Conservation (phyloP, 768 basidiomycete genomes). For the Xanthoconium stramineum region DNA sequence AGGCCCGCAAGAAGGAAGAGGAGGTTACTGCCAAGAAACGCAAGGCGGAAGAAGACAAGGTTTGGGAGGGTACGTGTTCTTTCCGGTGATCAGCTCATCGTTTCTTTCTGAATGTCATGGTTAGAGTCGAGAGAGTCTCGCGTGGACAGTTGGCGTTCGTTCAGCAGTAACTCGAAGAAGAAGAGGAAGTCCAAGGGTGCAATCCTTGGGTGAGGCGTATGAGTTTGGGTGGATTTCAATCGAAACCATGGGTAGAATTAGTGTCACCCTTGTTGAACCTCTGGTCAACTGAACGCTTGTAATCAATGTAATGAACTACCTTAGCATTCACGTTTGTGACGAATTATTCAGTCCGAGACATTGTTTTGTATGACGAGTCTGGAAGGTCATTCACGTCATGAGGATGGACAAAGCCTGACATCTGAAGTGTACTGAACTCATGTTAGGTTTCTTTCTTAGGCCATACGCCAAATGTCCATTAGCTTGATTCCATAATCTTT, state of each 20-base stretch:
- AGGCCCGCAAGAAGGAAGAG: slow-evolving; percentile 91
- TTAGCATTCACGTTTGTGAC: neutral
- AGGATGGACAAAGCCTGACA: too few species aligned
- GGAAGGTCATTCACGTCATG: too few species aligned
- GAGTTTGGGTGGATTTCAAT: neutral
- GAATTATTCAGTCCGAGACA: neutral
- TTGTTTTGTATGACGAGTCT: neutral
- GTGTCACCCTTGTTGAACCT: slow-evolving; percentile 11
- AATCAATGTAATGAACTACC: slow-evolving; percentile 8
- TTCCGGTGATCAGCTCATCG: neutral
- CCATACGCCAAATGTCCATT: too few species aligned
- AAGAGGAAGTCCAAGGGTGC: slow-evolving; percentile 75
- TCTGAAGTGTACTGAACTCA: too few species aligned
- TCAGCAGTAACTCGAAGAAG: slow-evolving; percentile 65
- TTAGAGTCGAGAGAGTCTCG: slow-evolving; percentile 74
- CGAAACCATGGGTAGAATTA: slow-evolving; percentile 1
- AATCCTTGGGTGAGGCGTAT: slow-evolving; percentile 57
- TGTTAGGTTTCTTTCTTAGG: too few species aligned
- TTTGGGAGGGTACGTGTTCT: slow-evolving; percentile 73
- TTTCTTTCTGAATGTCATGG: neutral
- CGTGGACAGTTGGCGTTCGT: slow-evolving; percentile 81
- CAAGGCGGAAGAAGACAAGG: slow-evolving; percentile 84
- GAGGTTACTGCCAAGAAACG: slow-evolving; percentile 74
- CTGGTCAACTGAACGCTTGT: slow-evolving; percentile 3
- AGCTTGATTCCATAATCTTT: too few species aligned